Conservation (phyloP, 768 basidiomycete species). For the Lenzites betulinus region DNA sequence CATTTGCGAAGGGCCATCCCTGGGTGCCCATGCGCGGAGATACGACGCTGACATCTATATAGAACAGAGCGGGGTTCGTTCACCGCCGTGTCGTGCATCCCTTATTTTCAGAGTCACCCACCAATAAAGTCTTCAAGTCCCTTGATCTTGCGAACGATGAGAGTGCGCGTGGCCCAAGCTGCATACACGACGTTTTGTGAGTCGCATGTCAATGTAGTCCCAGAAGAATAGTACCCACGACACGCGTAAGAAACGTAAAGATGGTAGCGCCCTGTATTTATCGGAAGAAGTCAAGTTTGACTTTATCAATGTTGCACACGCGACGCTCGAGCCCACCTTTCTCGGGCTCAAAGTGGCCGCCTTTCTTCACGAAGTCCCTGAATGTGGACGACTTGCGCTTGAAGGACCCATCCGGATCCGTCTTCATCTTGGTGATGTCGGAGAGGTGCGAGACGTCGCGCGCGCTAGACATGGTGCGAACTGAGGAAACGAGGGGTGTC, state of each 20-base stretch:
- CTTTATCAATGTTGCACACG: too few species aligned
- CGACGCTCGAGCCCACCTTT: conserved; percentile 49
- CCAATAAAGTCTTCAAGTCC: conserved; percentile 85
- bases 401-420: conserved; percentile 66
- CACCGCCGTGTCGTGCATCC: too few species aligned
- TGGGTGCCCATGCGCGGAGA: conserved; percentile 82
- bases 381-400: conserved; percentile 56
- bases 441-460: conserved; percentile 40
- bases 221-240: conserved; percentile 55
- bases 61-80: not conserved
- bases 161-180: conserved; percentile 93
- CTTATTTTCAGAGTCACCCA: too few species aligned
- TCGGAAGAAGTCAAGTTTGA: not conserved
- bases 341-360: conserved; percentile 71
- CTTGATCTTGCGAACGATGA: conserved; percentile 90
- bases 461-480: too few species aligned
- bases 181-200: not conserved
- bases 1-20: conserved; percentile 87
- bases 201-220: not conserved
- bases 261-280: conserved; percentile 74
- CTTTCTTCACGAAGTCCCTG: conserved; percentile 54
- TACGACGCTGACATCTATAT: conserved; percentile 72
- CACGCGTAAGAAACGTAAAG: conserved; percentile 89
- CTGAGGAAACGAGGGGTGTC: not conserved
- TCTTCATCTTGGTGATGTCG: conserved; percentile 57